Conservation (phyloP, 352 stramenopile species). For the Pythium sukuiense region DNA sequence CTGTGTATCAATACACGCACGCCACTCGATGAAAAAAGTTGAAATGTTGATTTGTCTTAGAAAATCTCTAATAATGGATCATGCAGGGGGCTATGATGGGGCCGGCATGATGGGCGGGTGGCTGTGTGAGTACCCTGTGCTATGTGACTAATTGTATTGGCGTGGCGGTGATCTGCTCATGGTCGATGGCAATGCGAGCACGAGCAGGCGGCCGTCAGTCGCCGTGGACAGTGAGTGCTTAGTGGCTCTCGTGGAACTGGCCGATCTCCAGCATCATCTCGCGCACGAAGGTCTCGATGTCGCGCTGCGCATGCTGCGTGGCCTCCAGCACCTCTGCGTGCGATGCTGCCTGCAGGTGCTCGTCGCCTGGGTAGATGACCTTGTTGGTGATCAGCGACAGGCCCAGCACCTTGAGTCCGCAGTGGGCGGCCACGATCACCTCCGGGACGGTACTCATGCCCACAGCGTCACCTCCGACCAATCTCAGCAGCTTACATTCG, state of each 20-base stretch:
- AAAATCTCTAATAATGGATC: conserved; percentile 18
- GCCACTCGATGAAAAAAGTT: neutral
- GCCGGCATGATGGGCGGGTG: neutral
- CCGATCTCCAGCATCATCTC: conserved; percentile 52
- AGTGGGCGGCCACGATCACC: conserved; percentile 95
- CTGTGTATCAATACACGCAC: neutral
- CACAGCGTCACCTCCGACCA: conserved; percentile 92
- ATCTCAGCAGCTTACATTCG: conserved; percentile 92
- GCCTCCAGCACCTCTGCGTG: conserved; percentile 95
- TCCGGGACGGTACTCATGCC: conserved; percentile 97
- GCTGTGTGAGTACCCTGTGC: neutral
- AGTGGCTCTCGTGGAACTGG: conserved; percentile 30
- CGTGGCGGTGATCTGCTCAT: neutral
- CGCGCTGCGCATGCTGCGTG: conserved; percentile 63
- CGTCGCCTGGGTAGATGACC: conserved; percentile 81
- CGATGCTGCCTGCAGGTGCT: conserved; percentile 71
- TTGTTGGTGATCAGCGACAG: conserved; percentile 97
- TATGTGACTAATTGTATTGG: conserved; percentile 7
- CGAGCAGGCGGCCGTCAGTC: neutral
- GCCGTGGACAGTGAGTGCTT: neutral
- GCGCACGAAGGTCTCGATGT: conserved; percentile 52
- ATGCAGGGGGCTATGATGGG: neutral
- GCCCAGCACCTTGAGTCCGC: conserved; percentile 94
- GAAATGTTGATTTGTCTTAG: conserved; percentile 4
- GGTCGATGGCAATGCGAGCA: neutral